These are phyloP conservation scores for Suhomyces bribrorum DNA, from an alignment of 1,139 yeast genomes.

Conservation along the genomic window DNA sequence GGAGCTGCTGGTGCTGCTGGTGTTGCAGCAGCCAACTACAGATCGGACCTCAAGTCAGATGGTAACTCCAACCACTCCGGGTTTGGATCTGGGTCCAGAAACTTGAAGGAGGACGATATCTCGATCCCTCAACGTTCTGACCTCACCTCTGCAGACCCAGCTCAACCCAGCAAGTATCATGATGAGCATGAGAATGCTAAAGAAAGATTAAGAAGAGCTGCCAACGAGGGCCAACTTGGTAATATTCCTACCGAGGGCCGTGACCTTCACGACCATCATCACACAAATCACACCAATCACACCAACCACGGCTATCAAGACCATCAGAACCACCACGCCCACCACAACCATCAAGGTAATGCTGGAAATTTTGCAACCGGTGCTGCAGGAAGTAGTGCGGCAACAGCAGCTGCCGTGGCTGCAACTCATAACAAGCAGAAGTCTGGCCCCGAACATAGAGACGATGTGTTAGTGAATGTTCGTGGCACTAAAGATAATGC, in stretches of 20 bases:
- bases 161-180: constrained; percentile 15
- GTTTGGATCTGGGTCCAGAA: constrained; percentile 8
- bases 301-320: too few species aligned
- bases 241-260: constrained; percentile 6
- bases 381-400: constrained; percentile 15
- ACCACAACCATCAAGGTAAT: too few species aligned
- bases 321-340: too few species aligned
- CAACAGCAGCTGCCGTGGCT: constrained; percentile 1
- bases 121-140: constrained; percentile 6
- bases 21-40: constrained; percentile 5
- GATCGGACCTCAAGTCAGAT: constrained; percentile 4
- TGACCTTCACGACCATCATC: not conserved
- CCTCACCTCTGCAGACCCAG: constrained; percentile 11
- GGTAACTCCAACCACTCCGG: not conserved
- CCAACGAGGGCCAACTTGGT: constrained; percentile 20
- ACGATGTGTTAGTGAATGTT: constrained; percentile 28
- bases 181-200: constrained; percentile 19
- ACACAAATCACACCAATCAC: not conserved
- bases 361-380: constrained; percentile 9
- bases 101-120: constrained; percentile 9
- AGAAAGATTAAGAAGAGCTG: constrained; percentile 16
- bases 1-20: constrained; percentile 11
- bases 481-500: constrained; percentile 31
- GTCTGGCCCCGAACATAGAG: constrained; percentile 4
- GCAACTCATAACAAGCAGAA: not conserved